Conservation (phyloP, 2,329 filamentous ascomycete genomes). For the Exophiala lecanii-corni region DNA sequence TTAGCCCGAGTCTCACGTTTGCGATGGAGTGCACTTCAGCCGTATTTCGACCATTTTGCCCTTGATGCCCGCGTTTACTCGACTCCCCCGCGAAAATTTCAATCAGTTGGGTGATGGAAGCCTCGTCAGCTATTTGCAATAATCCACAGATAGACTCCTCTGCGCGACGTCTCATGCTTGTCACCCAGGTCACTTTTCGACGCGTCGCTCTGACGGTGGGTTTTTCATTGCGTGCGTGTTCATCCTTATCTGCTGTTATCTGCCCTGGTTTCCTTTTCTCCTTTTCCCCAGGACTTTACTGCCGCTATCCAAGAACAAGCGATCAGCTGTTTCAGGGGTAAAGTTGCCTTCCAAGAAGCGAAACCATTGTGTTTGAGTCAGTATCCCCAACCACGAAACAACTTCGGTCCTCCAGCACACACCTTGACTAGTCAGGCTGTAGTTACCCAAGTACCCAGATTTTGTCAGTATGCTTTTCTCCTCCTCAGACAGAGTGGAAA, state of each 20-base stretch:
- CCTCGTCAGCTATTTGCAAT: neutral
- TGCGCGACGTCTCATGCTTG: neutral
- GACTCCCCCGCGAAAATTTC: neutral
- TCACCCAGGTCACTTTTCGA: neutral
- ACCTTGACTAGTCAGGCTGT: constrained; percentile 12
- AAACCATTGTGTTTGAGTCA: constrained; percentile 10
- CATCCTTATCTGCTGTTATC: neutral
- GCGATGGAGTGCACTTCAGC: too few species aligned
- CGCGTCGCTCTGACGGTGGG: too few species aligned
- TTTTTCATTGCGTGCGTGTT: too few species aligned
- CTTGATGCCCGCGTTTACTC: too few species aligned
- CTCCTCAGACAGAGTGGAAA: constrained; percentile 3
- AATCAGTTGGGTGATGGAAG: neutral
- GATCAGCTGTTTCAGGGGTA: constrained; percentile 8
- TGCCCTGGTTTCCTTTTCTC: constrained; percentile 1
- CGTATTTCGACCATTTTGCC: too few species aligned
- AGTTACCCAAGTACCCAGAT: constrained; percentile 15
- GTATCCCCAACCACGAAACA: constrained; percentile 13
- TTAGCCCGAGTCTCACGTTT: neutral
- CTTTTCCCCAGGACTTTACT: neutral
- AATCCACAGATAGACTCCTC: neutral
- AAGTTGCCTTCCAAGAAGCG: constrained; percentile 10
- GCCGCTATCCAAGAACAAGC: neutral
- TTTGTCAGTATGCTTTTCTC: constrained; percentile 10
- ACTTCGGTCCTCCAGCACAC: constrained; percentile 21